These are phyloP conservation scores for Vachellia pachyceras DNA, from an alignment of 306 rosid genomes.

Conservation along the genomic window DNA sequence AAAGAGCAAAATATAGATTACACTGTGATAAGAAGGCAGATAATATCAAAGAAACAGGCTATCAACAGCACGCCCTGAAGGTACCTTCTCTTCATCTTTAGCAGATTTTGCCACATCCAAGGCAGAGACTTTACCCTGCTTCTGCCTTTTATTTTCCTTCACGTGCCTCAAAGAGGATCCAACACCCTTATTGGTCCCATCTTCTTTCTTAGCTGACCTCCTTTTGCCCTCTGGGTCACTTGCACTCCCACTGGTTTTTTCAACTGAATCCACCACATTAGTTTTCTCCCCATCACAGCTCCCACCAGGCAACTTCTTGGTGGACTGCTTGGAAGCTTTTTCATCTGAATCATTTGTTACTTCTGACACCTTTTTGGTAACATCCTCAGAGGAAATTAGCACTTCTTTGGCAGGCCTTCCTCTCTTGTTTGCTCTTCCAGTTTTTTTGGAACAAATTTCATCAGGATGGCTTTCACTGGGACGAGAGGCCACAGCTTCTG, in stretches of 20 bases:
- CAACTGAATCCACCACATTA: conserved; percentile 45
- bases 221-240: conserved; percentile 59
- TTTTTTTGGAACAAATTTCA: conserved; percentile 57
- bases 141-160: conserved; percentile 60
- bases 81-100: conserved; percentile 65
- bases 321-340: conserved; percentile 48
- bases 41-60: conserved; percentile 22
- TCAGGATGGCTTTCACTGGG: conserved; percentile 52
- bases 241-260: conserved; percentile 52
- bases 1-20: conserved; percentile 11
- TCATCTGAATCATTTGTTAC: conserved; percentile 66
- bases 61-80: conserved; percentile 22
- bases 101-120: conserved; percentile 48
- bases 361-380: conserved; percentile 56
- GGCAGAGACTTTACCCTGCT: conserved; percentile 56
- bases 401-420: conserved; percentile 54
- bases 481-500: conserved; percentile 57
- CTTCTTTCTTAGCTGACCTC: conserved; percentile 56
- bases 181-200: conserved; percentile 49
- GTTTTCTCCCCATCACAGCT: conserved; percentile 51
- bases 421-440: conserved; percentile 57
- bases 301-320: conserved; percentile 49
- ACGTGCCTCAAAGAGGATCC: conserved; percentile 53
- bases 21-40: neutral
- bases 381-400: conserved; percentile 43